These are phyloP conservation scores for Gossypium trilobum DNA, from an alignment of 441 rosid species.

Conservation along the genomic window DNA sequence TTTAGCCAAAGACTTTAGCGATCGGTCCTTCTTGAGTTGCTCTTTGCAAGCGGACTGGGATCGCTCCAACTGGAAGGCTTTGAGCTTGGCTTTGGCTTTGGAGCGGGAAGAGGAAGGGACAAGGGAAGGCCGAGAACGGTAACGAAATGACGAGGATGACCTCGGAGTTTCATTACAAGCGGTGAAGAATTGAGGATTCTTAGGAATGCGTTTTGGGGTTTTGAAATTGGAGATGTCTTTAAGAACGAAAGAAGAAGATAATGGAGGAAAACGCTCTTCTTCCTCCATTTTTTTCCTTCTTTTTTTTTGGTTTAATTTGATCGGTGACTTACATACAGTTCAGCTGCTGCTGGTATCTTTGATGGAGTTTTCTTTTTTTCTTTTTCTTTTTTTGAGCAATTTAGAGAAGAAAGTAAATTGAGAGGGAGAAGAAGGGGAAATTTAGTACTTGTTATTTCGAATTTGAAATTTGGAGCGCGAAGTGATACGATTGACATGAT, in stretches of 20 bases:
- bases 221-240: conserved; percentile 70
- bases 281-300: conserved; percentile 12
- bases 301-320: neutral
- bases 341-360: neutral
- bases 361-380: neutral
- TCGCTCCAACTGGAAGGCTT: conserved; percentile 66
- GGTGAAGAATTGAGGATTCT: conserved; percentile 39
- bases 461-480: neutral
- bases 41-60: conserved; percentile 62
- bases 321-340: neutral
- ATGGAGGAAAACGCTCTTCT: conserved; percentile 26
- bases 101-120: conserved; percentile 22
- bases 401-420: neutral
- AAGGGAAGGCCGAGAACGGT: conserved; percentile 26
- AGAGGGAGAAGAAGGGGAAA: neutral
- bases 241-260: conserved; percentile 24
- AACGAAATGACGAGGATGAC: conserved; percentile 22
- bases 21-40: conserved; percentile 45
- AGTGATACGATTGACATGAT: neutral
- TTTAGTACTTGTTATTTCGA: neutral
- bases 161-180: conserved; percentile 48
- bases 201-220: conserved; percentile 55
- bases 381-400: neutral
- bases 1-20: conserved; percentile 53
- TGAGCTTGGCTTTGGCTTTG: conserved; percentile 34